Percentiles rank a stretch among this genome's conserved stretches.
These are phyloP conservation scores for Kodamaea alishanica DNA, from an alignment of 1,139 yeast species.

Conservation along the genomic window DNA sequence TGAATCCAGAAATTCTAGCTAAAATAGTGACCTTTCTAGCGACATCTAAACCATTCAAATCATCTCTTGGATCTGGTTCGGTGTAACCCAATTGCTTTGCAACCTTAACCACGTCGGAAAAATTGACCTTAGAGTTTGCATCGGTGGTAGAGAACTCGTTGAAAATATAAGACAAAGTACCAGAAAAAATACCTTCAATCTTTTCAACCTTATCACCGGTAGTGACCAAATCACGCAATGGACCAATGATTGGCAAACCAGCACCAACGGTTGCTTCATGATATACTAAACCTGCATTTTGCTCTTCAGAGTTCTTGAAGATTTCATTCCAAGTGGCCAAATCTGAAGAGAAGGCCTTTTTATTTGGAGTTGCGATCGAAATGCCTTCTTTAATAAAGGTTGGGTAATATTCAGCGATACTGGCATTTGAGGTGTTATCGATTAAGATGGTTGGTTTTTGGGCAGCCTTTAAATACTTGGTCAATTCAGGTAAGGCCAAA, in stretches of 20 bases:
- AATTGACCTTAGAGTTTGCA: slow-evolving; percentile 55
- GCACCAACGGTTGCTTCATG: slow-evolving; percentile 99
- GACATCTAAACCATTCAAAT: slow-evolving; percentile 93
- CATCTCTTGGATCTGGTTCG: slow-evolving; percentile 99
- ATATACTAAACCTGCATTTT: slow-evolving; percentile 75
- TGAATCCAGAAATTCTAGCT: slow-evolving; percentile 85
- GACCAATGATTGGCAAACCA: slow-evolving; percentile 88
- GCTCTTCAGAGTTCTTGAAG: slow-evolving; percentile 49
- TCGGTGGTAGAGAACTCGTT: slow-evolving; percentile 80
- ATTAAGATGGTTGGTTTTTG: slow-evolving; percentile 76
- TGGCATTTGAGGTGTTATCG: slow-evolving; percentile 87
- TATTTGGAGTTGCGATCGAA: slow-evolving; percentile 96
- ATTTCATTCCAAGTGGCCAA: slow-evolving; percentile 73
- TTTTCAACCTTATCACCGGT: slow-evolving; percentile 91
- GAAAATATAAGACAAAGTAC: slow-evolving; percentile 94
- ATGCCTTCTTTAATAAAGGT: slow-evolving; percentile 70
- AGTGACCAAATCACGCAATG: slow-evolving; percentile 77
- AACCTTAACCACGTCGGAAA: slow-evolving; percentile 82
- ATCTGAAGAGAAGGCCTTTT: slow-evolving; percentile 91
- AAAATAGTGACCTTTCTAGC: slow-evolving; percentile 96
- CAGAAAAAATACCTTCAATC: slow-evolving; percentile 95
- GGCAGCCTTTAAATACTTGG: slow-evolving; percentile 60
- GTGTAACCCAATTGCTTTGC: slow-evolving; percentile 94
- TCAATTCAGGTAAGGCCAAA: slow-evolving; percentile 54
- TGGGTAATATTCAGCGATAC: slow-evolving; percentile 75